These are phyloP conservation scores for Umbelopsis sp. DNA, from an alignment of 192 early-diverging fungal species.

Conservation along the genomic window DNA sequence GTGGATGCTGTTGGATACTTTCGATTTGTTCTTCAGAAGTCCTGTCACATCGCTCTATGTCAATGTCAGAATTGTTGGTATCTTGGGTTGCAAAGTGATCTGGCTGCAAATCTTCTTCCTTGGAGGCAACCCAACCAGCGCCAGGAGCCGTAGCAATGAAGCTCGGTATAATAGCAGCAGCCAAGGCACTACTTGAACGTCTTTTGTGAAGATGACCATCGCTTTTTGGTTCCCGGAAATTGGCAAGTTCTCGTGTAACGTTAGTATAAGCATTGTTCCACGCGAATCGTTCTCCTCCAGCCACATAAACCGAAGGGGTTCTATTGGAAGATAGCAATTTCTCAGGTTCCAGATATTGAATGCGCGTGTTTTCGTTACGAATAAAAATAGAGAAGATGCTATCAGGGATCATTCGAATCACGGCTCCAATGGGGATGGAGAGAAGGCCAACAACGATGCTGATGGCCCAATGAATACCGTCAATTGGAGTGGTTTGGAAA, in stretches of 20 bases:
- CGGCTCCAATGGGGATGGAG: constrained; percentile 81
- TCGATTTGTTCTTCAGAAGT: not conserved
- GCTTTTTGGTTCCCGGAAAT: constrained; percentile 7
- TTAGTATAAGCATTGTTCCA: constrained; percentile 47
- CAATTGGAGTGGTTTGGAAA: constrained; percentile 74
- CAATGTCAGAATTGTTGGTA: constrained; percentile 21
- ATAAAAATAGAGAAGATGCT: constrained; percentile 41
- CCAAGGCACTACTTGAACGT: constrained; percentile 26
- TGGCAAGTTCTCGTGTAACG: constrained; percentile 35
- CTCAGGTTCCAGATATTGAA: constrained; percentile 28
- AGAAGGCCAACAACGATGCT: constrained; percentile 78
- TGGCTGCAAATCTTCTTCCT: not conserved
- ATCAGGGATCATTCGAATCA: constrained; percentile 89
- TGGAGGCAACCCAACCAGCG: constrained; percentile 44
- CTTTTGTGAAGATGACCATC: not conserved
- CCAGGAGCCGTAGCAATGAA: constrained; percentile 44
- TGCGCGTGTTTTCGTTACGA: constrained; percentile 28
- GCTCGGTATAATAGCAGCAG: constrained; percentile 40
- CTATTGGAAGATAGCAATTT: constrained; percentile 21
- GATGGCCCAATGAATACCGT: constrained; percentile 80
- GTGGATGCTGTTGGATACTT: not conserved
- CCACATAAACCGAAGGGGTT: constrained; percentile 30
- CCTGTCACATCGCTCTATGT: constrained; percentile 15
- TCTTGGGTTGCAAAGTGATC: constrained; percentile 24
- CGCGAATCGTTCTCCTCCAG: constrained; percentile 40